Conservation (phyloP, 495 filamentous ascomycete genomes). For the Xylaria nigripes region DNA sequence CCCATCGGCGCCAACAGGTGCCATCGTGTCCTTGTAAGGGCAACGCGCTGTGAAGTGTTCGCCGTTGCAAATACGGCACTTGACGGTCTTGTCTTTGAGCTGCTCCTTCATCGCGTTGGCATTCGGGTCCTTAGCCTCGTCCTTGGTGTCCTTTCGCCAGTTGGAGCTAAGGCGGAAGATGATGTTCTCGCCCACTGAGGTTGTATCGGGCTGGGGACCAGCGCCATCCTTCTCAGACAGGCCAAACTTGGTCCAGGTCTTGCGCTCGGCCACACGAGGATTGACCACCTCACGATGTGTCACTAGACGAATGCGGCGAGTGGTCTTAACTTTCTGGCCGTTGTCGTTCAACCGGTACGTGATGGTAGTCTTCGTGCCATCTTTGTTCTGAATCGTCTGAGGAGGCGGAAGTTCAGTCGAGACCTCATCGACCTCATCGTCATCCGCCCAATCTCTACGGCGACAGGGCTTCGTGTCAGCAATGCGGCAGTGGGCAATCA, state of each 20-base stretch:
- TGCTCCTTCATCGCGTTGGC: constrained; percentile 75
- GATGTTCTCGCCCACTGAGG: constrained; percentile 93
- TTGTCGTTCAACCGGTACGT: constrained; percentile 87
- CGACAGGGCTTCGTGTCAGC: not conserved
- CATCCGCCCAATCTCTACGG: constrained; percentile 82
- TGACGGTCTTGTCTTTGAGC: constrained; percentile 98
- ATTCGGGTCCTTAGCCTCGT: constrained; percentile 68
- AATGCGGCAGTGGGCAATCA: not conserved
- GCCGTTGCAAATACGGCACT: constrained; percentile 96
- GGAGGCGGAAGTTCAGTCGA: constrained; percentile 70
- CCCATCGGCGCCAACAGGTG: constrained; percentile 45
- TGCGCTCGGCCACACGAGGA: constrained; percentile 89
- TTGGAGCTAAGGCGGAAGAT: constrained; percentile 82
- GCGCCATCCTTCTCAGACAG: constrained; percentile 57
- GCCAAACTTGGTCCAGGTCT: constrained; percentile 88
- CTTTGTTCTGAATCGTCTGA: constrained; percentile 87
- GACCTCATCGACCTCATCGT: constrained; percentile 82
- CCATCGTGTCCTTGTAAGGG: constrained; percentile 60
- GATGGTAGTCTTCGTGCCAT: constrained; percentile 92
- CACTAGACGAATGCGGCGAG: constrained; percentile 84
- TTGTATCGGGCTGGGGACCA: constrained; percentile 71
- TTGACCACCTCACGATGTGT: constrained; percentile 86
- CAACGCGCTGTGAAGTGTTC: constrained; percentile 97
- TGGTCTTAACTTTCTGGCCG: constrained; percentile 92
- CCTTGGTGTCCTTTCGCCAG: constrained; percentile 82